These are phyloP conservation scores for Hydnomerulius pinastri DNA, from an alignment of 768 basidiomycete genomes.

Conservation along the genomic window DNA sequence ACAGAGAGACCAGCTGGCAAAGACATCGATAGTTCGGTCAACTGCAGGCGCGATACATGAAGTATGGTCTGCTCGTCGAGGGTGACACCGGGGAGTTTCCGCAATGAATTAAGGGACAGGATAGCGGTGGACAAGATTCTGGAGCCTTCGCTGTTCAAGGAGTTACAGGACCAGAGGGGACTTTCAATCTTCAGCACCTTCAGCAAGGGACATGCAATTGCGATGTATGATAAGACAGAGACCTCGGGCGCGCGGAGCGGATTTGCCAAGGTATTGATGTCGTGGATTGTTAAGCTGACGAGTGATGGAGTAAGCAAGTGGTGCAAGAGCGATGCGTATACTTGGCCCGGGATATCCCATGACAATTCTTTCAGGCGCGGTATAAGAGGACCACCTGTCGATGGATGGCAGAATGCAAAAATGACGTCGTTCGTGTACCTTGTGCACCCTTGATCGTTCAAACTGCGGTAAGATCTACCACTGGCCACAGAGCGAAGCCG, in stretches of 20 bases:
- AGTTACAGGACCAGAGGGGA: background rate
- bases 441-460: background rate
- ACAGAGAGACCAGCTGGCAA: background rate
- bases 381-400: background rate
- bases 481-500: slow-evolving; percentile 1
- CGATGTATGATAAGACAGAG: background rate
- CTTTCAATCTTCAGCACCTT: background rate
- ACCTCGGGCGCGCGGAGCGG: background rate
- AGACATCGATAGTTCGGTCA: background rate
- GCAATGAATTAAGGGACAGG: background rate
- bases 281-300: background rate
- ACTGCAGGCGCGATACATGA: background rate
- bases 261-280: too few species aligned
- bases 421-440: background rate
- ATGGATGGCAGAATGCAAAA: background rate
- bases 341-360: background rate
- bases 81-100: background rate
- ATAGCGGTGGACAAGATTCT: background rate
- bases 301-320: background rate
- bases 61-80: background rate
- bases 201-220: background rate
- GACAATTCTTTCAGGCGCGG: background rate
- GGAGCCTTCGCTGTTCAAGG: background rate
- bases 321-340: background rate
- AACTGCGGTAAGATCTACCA: background rate